Base-by-base conservation (phyloP, 139 green algal species). In the Volvox reticuliferus region DNA sequence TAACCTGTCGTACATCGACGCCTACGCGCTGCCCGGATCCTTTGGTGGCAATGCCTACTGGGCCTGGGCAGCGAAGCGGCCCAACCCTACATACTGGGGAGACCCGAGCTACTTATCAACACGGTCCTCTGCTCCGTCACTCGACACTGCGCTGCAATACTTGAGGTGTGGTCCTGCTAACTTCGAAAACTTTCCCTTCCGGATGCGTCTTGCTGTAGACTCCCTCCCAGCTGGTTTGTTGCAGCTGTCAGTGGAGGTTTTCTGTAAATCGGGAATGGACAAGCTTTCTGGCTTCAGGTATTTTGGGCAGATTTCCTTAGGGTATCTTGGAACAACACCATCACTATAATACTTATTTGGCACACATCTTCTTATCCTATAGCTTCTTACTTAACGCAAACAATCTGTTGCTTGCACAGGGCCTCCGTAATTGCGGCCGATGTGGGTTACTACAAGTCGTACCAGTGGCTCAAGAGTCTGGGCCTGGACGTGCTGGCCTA, bases 401-500 rank as follows among this genome's bases (percentile, higher is more conserved):
- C n/a, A n/a, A n/a, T n/a, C n/a, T n/a, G n/a, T 26, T 75, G 67
- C 2, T 26, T 14, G 14, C 67, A 2, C 32, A 89, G 84, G 24
- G 67, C 84, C 14, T 67, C 84, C 24, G 84, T 89, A 35, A 82
- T 89, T 71, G 37, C 37, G 0, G 71, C 86, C 32, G 86, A 90
- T 55, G 32, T 83, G 20, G 26, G 20, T 13, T 83, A 90, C 73
- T 50, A 90, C 73, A 55, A 65, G 30, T 16, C 14, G 30, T 62
- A 61, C 6, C 71, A 90, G 32, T 62, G 73, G 28, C 37, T 82
- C n/a, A 18, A 32, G 44, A 18, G 32, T 1, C 5, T 71, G 16
- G 86, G 86, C 21, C 71, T 90, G 86, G 6, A 24, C 18, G 21
- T 83, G 71, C 50, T 90, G 71, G 86, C 68, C 18, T 90, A 90